phyloP scores from a whole-genome alignment of 2,329 filamentous ascomycete genomes.

The Botrytis pseudocinerea region DNA sequence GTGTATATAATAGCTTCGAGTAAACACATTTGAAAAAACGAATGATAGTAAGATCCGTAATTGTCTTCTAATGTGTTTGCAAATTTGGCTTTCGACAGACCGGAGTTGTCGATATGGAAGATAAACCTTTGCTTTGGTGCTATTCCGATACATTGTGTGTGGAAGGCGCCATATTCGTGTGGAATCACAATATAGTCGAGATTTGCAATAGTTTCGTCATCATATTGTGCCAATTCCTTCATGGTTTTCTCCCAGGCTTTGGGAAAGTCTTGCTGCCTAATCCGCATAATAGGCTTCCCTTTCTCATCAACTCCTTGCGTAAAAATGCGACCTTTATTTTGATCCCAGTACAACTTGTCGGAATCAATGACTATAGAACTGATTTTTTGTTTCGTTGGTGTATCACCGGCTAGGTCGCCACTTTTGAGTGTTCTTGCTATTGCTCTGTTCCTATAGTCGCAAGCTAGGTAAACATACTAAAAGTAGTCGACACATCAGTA shows the following conservation, averaged over 20 bases:
- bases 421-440: constrained; percentile 8
- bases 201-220: not conserved
- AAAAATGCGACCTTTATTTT: not conserved
- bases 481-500: not conserved
- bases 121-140: constrained; percentile 16
- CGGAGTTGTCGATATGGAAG: constrained; percentile 13
- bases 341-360: constrained; percentile 4
- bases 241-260: not conserved
- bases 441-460: constrained; percentile 10
- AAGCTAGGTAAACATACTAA: constrained; percentile 9
- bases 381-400: constrained; percentile 4
- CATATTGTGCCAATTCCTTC: not conserved
- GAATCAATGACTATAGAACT: constrained; percentile 8
- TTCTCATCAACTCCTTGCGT: not conserved
- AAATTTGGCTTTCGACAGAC: not conserved
- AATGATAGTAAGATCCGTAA: not conserved
- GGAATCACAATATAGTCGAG: constrained; percentile 15
- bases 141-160: not conserved
- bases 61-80: not conserved
- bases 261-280: not conserved
- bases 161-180: not conserved
- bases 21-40: not conserved
- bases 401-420: not conserved
- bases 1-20: not conserved
- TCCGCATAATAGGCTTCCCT: rapidly evolving